Base-by-base conservation (phyloP, 805 yeast species). In the Starmerella lactis-condensi region DNA sequence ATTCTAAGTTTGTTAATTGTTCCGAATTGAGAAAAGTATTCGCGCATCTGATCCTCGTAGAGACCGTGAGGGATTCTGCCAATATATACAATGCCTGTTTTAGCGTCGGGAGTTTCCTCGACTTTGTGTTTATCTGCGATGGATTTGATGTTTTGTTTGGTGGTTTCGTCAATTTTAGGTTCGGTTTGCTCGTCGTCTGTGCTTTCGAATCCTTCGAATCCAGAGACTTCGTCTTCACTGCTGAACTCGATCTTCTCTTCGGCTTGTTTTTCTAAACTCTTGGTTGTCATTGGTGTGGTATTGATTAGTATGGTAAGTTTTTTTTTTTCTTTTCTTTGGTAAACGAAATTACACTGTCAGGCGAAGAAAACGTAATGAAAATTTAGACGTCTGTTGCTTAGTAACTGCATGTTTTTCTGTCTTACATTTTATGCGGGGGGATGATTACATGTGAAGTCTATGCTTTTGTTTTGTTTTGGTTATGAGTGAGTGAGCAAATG, bases 61-160 rank as follows among this genome's bases (percentile, higher is more conserved):
- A 89, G 81, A 25, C 93, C 93, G 44, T 75, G 73, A 28, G 98
- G 98, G 41, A 89, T 64, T 50, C 95, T 70, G 33, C 96, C 94
- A 22, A 89, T 67, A 53, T 83, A 89, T 33, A 89, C 59, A 32
- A 81, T 79, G 22, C 85, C 82, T 29, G 68, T 44, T 13, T 31
- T 24, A 19, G 13, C 12, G 14, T 12, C 27, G 19, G 18, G 28
- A 27, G 19, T 30, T 17, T 22, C 17, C 22, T 19, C 5, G 10
- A 17, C 26, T 22, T 22, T 21, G 14, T 37, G 22, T 20, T 37
- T 30, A 19, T 27, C 29, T 24, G 37, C 40, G n/a, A 17, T 12
- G 9, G 24, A 17, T 7, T 17, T 30, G 12, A 26, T 28, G 17
- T 29, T 27, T 12, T 25, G 2, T 26, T 35, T 35, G 14, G 31